Evolutionary conservation across 257 asterid genomes (phyloP).

Genomic region (Lantana camara): DNA sequence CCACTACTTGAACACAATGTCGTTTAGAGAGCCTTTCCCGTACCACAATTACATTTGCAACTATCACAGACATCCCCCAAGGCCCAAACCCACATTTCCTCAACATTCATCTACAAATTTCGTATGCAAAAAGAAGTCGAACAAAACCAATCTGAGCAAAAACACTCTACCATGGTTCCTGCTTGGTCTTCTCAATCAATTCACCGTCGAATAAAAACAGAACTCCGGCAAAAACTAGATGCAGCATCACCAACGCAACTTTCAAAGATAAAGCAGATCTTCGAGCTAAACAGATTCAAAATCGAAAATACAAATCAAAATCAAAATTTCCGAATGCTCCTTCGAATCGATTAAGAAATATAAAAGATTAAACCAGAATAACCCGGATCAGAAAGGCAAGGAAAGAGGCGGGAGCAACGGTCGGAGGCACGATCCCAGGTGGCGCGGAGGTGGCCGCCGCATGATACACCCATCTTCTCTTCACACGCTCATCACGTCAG

Average conservation of each 20-base stretch:
- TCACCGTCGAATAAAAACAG: slow-evolving; percentile 62
- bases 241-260: slow-evolving; percentile 80
- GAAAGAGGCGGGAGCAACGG: slow-evolving; percentile 75
- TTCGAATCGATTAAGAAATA: slow-evolving; percentile 11
- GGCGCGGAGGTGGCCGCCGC: slow-evolving; percentile 57
- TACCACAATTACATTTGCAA: slow-evolving; percentile 17
- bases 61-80: slow-evolving; percentile 17
- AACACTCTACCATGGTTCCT: slow-evolving; percentile 68
- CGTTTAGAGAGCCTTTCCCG: slow-evolving; percentile 7
- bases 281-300: slow-evolving; percentile 53
- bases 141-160: slow-evolving; percentile 7
- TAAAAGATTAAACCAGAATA: neutral
- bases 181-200: slow-evolving; percentile 61
- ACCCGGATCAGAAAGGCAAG: slow-evolving; percentile 96
- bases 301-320: slow-evolving; percentile 12
- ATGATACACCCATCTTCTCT: slow-evolving; percentile 60
- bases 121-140: slow-evolving; percentile 9
- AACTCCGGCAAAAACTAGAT: slow-evolving; percentile 63
- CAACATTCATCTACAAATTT: slow-evolving; percentile 20
- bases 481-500: slow-evolving; percentile 40
- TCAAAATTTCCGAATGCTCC: slow-evolving; percentile 1
- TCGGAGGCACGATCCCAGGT: slow-evolving; percentile 62
- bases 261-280: slow-evolving; percentile 76
- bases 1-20: neutral
- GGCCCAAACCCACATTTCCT: neutral